Conservation (phyloP, 495 filamentous ascomycete genomes). For the Podospora pseudopauciseta region DNA sequence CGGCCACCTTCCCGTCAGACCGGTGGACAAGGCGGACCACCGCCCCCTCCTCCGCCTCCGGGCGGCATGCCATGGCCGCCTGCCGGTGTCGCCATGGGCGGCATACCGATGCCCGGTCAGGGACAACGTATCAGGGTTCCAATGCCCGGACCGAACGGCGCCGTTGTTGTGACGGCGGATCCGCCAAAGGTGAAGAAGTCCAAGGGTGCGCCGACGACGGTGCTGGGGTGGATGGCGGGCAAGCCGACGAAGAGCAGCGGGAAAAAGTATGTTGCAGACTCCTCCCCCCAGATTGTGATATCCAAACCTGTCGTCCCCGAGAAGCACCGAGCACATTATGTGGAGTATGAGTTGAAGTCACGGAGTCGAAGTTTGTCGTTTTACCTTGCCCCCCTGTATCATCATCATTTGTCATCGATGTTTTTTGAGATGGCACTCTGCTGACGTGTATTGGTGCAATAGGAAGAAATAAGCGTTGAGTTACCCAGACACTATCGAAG, state of each 20-base stretch:
- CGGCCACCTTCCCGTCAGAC: constrained; percentile 10
- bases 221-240: constrained; percentile 42
- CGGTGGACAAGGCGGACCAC: constrained; percentile 19
- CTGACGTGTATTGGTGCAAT: constrained; percentile 1
- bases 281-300: neutral
- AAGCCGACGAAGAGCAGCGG: constrained; percentile 32
- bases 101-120: constrained; percentile 3
- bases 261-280: constrained; percentile 33
- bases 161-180: constrained; percentile 8
- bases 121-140: neutral
- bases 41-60: constrained; percentile 22
- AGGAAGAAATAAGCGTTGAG: constrained; percentile 14
- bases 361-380: constrained; percentile 18
- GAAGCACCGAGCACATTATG: constrained; percentile 12
- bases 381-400: neutral
- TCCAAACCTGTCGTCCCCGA: constrained; percentile 4
- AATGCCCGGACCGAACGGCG: constrained; percentile 1
- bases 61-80: neutral
- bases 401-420: neutral
- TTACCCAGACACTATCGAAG: no score
- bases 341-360: constrained; percentile 2
- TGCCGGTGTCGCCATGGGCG: constrained; percentile 3
- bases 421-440: neutral
- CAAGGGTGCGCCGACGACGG: constrained; percentile 1
- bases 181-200: constrained; percentile 4